These are phyloP conservation scores for Amesomyces nigricolor DNA, from an alignment of 2,329 filamentous ascomycete species.

Conservation along the genomic window DNA sequence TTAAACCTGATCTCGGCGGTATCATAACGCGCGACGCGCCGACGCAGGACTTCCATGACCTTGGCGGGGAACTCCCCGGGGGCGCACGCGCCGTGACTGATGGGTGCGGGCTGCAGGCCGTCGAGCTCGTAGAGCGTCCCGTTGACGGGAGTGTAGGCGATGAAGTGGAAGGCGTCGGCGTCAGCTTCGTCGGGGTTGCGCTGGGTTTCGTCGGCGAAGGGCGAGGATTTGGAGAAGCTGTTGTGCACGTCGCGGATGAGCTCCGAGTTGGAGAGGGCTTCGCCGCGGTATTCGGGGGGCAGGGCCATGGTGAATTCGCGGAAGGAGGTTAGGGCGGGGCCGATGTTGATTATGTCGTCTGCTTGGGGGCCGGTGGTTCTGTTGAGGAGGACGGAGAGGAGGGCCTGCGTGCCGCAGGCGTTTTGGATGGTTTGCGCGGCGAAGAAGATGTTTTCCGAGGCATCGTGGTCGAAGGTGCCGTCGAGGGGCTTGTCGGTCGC, in stretches of 20 bases:
- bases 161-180: conserved; percentile 95
- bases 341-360: conserved; percentile 59
- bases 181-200: conserved; percentile 62
- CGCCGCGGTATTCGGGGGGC: conserved; percentile 63
- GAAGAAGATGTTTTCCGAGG: conserved; percentile 79
- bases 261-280: conserved; percentile 58
- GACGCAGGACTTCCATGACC: conserved; percentile 80
- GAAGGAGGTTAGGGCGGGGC: conserved; percentile 65
- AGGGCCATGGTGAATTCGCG: conserved; percentile 84
- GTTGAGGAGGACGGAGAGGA: conserved; percentile 88
- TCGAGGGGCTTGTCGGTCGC: conserved; percentile 62
- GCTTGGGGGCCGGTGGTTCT: conserved; percentile 47
- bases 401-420: conserved; percentile 92
- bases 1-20: conserved; percentile 90
- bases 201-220: conserved; percentile 88
- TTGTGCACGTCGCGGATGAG: conserved; percentile 78
- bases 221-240: conserved; percentile 79
- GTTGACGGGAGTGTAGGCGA: conserved; percentile 82
- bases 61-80: conserved; percentile 67
- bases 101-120: conserved; percentile 86
- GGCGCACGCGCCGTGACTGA: conserved; percentile 73
- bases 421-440: conserved; percentile 97
- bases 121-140: conserved; percentile 88
- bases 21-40: conserved; percentile 79
- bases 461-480: conserved; percentile 71